Percentiles rank a stretch among this genome's conserved stretches.
phyloP scores from a whole-genome alignment of 2,329 filamentous ascomycete species.

The Nannizzia gypsea region DNA sequence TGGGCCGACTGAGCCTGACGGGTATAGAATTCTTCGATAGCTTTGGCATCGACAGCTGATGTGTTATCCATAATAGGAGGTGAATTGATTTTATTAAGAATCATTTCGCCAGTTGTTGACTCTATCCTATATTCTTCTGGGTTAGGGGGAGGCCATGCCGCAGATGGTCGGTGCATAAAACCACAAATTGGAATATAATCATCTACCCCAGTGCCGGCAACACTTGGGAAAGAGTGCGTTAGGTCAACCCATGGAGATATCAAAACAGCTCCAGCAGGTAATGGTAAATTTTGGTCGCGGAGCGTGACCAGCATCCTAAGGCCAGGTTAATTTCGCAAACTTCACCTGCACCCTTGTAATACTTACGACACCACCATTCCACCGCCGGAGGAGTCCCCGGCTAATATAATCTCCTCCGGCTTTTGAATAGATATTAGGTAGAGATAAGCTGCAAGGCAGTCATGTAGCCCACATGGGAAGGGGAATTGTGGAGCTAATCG shows the following conservation, averaged over 20 bases:
- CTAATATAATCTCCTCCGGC: conserved; percentile 70
- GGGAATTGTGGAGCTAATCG: conserved; percentile 86
- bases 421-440: conserved; percentile 66
- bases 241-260: conserved; percentile 95
- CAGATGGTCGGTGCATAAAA: conserved; percentile 81
- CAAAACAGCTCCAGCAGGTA: conserved; percentile 80
- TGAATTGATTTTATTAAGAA: conserved; percentile 9
- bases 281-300: conserved; percentile 67
- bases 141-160: conserved; percentile 86
- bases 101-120: conserved; percentile 37
- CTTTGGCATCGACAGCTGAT: conserved; percentile 5
- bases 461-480: conserved; percentile 83
- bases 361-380: conserved; percentile 64
- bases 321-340: background rate
- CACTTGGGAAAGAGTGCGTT: conserved; percentile 87
- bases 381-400: conserved; percentile 85
- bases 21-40: conserved; percentile 11
- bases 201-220: conserved; percentile 56
- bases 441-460: conserved; percentile 80
- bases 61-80: conserved; percentile 8
- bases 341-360: background rate
- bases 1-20: conserved; percentile 22
- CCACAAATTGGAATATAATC: conserved; percentile 85
- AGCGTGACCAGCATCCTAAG: conserved; percentile 61
- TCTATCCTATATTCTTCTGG: conserved; percentile 54